Evolutionary conservation across 108 stramenopile genomes (phyloP).

Genomic region (Craspedostauros australis): DNA sequence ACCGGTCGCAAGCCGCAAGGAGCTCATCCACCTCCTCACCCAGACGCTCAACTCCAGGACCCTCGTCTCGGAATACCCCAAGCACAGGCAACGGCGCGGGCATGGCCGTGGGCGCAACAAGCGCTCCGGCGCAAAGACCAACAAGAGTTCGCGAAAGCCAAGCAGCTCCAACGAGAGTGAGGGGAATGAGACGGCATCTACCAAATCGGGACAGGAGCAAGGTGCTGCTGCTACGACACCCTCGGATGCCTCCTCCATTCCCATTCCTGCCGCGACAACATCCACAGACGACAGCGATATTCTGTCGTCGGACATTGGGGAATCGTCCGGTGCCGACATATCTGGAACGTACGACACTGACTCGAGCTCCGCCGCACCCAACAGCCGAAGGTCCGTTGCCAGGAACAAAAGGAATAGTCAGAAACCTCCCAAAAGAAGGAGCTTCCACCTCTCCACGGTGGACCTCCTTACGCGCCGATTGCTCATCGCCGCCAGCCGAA

Average conservation of each 20-base stretch:
- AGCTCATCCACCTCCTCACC: slow-evolving; percentile 49
- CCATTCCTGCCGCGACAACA: no score
- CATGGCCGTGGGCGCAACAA: background rate
- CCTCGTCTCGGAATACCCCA: slow-evolving; percentile 1
- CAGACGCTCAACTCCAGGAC: slow-evolving; percentile 59
- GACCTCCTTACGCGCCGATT: slow-evolving; percentile 67
- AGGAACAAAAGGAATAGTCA: background rate
- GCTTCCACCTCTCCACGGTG: slow-evolving; percentile 52
- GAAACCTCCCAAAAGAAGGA: slow-evolving; percentile 2
- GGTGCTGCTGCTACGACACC: no score
- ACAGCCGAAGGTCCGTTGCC: slow-evolving; percentile 1
- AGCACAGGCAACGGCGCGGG: background rate
- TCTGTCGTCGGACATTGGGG: background rate
- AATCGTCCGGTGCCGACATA: background rate
- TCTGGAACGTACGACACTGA: background rate
- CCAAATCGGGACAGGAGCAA: no score
- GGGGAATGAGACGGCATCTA: no score
- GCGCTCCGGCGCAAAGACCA: background rate
- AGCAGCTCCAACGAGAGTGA: no score
- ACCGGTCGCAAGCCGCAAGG: slow-evolving; percentile 62
- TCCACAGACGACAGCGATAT: no score
- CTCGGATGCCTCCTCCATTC: no score
- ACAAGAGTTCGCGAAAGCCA: no score
- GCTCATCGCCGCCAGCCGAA: slow-evolving; percentile 75
- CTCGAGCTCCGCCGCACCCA: background rate